These are phyloP conservation scores for Pleoardoris graminearum DNA, from an alignment of 2,329 filamentous ascomycete genomes.

Conservation along the genomic window DNA sequence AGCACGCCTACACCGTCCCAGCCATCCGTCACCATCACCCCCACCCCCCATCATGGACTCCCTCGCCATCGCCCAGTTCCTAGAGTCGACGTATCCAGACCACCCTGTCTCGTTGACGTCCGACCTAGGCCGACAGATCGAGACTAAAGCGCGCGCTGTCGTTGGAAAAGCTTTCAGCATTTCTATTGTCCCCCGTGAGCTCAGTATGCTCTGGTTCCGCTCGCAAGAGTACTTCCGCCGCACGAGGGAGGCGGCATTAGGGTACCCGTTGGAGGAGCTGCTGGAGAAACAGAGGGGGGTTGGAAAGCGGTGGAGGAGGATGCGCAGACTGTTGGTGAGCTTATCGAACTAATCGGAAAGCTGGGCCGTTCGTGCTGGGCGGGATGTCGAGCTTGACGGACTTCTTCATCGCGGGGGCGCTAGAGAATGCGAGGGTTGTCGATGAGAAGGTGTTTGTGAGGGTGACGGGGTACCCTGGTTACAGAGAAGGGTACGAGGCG, in stretches of 20 bases:
- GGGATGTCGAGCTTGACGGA: slow-evolving; percentile 43
- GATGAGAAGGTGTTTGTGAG: slow-evolving; percentile 54
- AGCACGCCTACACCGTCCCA: slow-evolving; percentile 52
- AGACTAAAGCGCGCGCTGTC: slow-evolving; percentile 34
- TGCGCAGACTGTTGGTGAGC: slow-evolving; percentile 33
- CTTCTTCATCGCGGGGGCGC: slow-evolving; percentile 47
- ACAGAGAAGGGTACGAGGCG: slow-evolving; percentile 11
- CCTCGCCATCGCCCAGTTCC: slow-evolving; percentile 44
- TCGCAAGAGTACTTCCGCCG: slow-evolving; percentile 47
- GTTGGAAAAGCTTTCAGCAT: slow-evolving; percentile 31
- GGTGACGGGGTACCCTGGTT: slow-evolving; percentile 10
- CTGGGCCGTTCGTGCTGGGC: slow-evolving; percentile 49
- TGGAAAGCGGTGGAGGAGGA: slow-evolving; percentile 33
- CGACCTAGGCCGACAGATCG: slow-evolving; percentile 41
- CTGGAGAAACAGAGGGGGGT: slow-evolving; percentile 35
- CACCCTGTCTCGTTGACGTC: slow-evolving; percentile 43
- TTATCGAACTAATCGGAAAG: slow-evolving; percentile 42
- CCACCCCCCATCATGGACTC: slow-evolving; percentile 49
- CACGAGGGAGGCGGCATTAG: slow-evolving; percentile 44
- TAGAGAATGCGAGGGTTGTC: slow-evolving; percentile 57
- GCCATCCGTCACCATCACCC: slow-evolving; percentile 48
- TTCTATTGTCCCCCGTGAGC: slow-evolving; percentile 46
- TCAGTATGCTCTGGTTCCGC: slow-evolving; percentile 43
- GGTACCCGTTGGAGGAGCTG: slow-evolving; percentile 44
- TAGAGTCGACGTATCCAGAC: slow-evolving; percentile 47